Conservation (phyloP, 805 yeast species). For the Myxozyma lipomycoides region DNA sequence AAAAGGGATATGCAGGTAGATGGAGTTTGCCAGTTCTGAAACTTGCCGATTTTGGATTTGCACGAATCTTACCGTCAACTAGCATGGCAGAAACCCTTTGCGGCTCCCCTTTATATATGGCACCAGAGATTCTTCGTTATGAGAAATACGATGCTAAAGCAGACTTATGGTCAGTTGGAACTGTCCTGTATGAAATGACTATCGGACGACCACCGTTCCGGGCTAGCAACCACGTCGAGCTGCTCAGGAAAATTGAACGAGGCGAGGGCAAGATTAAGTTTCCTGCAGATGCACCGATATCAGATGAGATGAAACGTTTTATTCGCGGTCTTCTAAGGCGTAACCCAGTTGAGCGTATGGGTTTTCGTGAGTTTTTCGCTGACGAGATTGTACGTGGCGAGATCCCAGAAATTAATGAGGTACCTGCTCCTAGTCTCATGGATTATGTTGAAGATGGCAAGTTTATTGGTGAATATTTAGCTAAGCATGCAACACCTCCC, state of each 20-base stretch:
- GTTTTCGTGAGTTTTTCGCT: conserved; percentile 80
- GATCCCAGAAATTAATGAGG: conserved; percentile 43
- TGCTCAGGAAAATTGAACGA: conserved; percentile 78
- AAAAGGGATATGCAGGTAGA: conserved; percentile 61
- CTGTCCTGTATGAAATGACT: conserved; percentile 91
- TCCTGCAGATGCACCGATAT: conserved; percentile 63
- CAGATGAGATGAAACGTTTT: conserved; percentile 61
- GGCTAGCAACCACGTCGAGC: conserved; percentile 88
- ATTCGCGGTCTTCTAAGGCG: conserved; percentile 74
- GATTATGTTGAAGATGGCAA: conserved; percentile 59
- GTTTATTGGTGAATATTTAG: conserved; percentile 77
- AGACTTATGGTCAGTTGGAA: conserved; percentile 97
- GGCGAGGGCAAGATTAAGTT: conserved; percentile 74
- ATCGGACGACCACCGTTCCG: conserved; percentile 96
- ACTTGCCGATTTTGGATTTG: conserved; percentile 97
- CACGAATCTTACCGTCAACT: conserved; percentile 87
- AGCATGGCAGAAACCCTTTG: conserved; percentile 95
- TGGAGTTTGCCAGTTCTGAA: conserved; percentile 88
- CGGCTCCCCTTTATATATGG: conserved; percentile 98
- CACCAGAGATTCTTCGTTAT: conserved; percentile 90
- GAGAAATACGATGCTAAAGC: conserved; percentile 97
- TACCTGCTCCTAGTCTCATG: conserved; percentile 1
- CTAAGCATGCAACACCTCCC: conserved; percentile 7
- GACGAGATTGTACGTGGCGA: conserved; percentile 62
- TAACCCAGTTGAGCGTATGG: conserved; percentile 82